phyloP scores from a whole-genome alignment of 2,329 filamentous ascomycete species.

The Juglanconis sp. region DNA sequence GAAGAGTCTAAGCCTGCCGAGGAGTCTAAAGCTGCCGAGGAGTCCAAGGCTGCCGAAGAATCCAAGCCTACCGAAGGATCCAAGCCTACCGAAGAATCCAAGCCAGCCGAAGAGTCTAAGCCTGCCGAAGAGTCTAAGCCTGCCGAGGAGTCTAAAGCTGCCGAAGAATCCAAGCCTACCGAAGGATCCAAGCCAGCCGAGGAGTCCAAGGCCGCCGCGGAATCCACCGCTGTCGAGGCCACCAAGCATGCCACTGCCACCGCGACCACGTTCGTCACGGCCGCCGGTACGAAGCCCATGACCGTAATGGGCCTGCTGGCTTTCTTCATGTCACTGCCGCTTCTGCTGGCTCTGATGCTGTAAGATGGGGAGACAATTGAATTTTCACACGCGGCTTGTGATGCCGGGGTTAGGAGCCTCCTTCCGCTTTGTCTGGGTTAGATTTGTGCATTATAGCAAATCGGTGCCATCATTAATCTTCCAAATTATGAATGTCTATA shows the following conservation, averaged over 20 bases:
- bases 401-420: no score
- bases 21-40: no score
- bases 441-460: neutral
- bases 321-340: neutral
- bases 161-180: no score
- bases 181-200: neutral
- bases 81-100: no score
- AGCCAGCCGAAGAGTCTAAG: no score
- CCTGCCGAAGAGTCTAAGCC: neutral
- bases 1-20: no score
- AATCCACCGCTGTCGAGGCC: neutral
- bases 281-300: neutral
- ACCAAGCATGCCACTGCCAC: neutral
- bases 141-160: neutral
- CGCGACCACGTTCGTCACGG: neutral
- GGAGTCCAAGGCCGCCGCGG: neutral
- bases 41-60: no score
- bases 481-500: neutral
- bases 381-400: neutral
- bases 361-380: neutral
- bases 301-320: neutral
- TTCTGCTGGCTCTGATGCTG: neutral
- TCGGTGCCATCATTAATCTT: neutral
- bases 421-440: no score
- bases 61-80: no score